Percentiles rank a stretch among this genome's conserved stretches.
phyloP scores from a whole-genome alignment of 106 monocot species.

The Narthecium ossifragum region DNA sequence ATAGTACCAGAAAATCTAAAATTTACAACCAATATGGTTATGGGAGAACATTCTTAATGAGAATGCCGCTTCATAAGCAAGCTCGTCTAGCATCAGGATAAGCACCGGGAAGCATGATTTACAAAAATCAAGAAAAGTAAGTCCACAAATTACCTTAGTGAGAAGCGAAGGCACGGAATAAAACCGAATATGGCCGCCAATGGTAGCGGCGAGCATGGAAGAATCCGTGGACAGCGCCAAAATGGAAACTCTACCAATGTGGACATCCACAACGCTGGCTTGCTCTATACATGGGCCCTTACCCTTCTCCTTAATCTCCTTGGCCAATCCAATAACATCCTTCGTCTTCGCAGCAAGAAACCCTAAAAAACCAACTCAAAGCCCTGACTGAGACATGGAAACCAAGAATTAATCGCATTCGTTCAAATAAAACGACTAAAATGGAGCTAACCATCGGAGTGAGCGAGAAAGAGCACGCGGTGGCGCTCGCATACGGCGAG shows the following conservation, averaged over 20 bases:
- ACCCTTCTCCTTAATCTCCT: slow-evolving; percentile 45
- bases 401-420: no score
- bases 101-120: background rate
- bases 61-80: background rate
- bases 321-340: slow-evolving; percentile 51
- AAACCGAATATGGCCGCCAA: slow-evolving; percentile 47
- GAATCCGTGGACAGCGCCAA: slow-evolving; percentile 61
- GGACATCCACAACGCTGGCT: slow-evolving; percentile 50
- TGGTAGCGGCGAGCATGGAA: slow-evolving; percentile 40
- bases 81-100: background rate
- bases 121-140: background rate
- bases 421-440: no score
- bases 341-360: slow-evolving; percentile 74
- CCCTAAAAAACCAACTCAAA: slow-evolving; percentile 47
- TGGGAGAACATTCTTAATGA: background rate
- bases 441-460: slow-evolving; percentile 40
- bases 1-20: no score
- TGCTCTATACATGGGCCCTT: slow-evolving; percentile 33
- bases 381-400: no score
- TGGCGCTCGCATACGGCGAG: slow-evolving; percentile 54
- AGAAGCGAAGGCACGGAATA: slow-evolving; percentile 52
- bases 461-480: slow-evolving; percentile 54
- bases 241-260: slow-evolving; percentile 56
- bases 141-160: slow-evolving; percentile 33
- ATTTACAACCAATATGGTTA: no score